These are phyloP conservation scores for Erythrobasidium hasegawianum DNA, from an alignment of 1,284 basidiomycete species.

Conservation along the genomic window DNA sequence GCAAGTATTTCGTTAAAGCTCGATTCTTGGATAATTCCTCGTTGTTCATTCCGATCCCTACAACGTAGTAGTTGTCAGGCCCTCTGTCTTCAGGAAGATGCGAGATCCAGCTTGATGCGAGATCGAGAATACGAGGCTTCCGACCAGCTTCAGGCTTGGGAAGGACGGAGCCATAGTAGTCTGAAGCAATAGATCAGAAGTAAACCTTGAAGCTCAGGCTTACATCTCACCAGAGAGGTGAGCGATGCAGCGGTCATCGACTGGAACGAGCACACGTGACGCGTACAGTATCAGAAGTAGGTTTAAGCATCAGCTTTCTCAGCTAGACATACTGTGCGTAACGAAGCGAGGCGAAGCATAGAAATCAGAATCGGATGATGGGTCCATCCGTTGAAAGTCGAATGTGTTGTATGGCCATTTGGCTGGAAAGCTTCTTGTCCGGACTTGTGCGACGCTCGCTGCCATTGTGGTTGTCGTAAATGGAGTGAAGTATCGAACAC, in stretches of 20 bases:
- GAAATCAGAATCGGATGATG: constrained; percentile 40
- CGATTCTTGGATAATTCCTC: constrained; percentile 43
- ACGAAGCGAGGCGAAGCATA: constrained; percentile 44
- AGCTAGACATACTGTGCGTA: constrained; percentile 39
- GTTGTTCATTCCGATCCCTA: constrained; percentile 46
- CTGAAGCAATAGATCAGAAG: neutral
- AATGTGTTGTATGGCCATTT: constrained; percentile 41
- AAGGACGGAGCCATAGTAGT: constrained; percentile 42
- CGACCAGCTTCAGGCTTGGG: constrained; percentile 30
- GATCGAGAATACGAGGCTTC: constrained; percentile 43
- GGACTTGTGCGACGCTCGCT: too few relatives aligned
- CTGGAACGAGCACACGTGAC: neutral
- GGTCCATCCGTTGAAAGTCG: constrained; percentile 43
- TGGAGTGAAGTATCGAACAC: too few relatives aligned
- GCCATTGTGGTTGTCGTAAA: too few relatives aligned
- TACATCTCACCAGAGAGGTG: neutral
- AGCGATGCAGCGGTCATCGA: neutral
- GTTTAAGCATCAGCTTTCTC: too few relatives aligned
- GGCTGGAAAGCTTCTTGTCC: constrained; percentile 34
- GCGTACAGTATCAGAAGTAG: too few relatives aligned
- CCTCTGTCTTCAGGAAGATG: constrained; percentile 42
- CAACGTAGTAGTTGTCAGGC: constrained; percentile 36
- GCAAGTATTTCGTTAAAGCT: constrained; percentile 38
- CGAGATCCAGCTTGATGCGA: constrained; percentile 47
- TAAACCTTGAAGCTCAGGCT: neutral